Evolutionary conservation across 2,329 filamentous ascomycete genomes (phyloP).

Genomic region (Cephalotrichum gorgonifer): DNA sequence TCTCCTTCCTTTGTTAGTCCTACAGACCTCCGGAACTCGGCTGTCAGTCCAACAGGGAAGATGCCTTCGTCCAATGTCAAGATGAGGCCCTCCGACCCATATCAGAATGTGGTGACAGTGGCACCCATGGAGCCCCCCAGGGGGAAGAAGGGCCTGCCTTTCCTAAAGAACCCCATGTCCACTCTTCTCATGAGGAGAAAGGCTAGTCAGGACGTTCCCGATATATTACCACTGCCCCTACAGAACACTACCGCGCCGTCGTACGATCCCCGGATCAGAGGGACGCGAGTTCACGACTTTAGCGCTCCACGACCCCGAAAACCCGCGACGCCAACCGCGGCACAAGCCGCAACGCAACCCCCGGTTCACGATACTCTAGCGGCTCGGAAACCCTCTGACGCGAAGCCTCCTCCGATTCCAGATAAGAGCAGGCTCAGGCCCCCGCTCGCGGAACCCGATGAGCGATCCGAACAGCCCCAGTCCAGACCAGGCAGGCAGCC

Average conservation of each 20-base stretch:
- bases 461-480: neutral
- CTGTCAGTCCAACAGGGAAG: neutral
- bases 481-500: neutral
- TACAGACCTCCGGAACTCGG: conserved; percentile 34
- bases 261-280: conserved; percentile 55
- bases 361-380: neutral
- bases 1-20: conserved; percentile 36
- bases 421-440: conserved; percentile 1
- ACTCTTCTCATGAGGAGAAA: conserved; percentile 47
- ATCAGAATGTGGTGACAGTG: conserved; percentile 17
- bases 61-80: conserved; percentile 23
- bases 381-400: neutral
- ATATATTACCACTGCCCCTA: conserved; percentile 29
- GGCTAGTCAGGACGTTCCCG: conserved; percentile 36
- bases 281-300: conserved; percentile 55
- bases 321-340: neutral
- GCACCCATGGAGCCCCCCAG: conserved; percentile 28
- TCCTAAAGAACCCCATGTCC: conserved; percentile 50
- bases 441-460: neutral
- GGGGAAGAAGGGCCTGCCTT: conserved; percentile 43
- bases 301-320: conserved; percentile 43
- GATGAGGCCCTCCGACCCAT: conserved; percentile 26
- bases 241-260: conserved; percentile 30
- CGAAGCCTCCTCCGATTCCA: conserved; percentile 1
- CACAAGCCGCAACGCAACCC: neutral